These are phyloP conservation scores for Cadophora sp. DNA, from an alignment of 2,329 filamentous ascomycete species.

Conservation along the genomic window DNA sequence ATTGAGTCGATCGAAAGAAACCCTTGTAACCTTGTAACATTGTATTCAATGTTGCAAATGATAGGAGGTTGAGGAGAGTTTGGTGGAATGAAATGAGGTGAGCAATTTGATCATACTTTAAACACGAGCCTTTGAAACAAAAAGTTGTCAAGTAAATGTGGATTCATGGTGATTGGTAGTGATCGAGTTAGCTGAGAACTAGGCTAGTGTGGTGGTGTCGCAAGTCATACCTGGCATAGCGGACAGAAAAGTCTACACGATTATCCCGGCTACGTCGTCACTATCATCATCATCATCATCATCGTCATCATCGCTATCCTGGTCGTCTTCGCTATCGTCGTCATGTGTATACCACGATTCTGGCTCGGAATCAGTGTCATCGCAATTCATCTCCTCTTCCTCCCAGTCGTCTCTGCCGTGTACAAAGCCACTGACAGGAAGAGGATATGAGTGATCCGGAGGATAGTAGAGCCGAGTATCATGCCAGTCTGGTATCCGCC, in stretches of 20 bases:
- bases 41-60: too few species aligned
- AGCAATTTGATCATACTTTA: too few species aligned
- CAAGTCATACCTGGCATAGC: too few species aligned
- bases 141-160: too few species aligned
- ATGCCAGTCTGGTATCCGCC: neutral
- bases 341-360: neutral
- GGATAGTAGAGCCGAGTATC: neutral
- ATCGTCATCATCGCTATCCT: neutral
- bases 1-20: too few species aligned
- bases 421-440: neutral
- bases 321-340: neutral
- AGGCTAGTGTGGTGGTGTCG: too few species aligned
- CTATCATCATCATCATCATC: neutral
- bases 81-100: too few species aligned
- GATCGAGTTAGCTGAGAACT: too few species aligned
- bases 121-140: too few species aligned
- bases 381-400: neutral
- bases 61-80: too few species aligned
- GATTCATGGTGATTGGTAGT: too few species aligned
- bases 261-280: neutral
- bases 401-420: neutral
- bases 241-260: neutral
- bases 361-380: neutral
- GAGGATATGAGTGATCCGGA: neutral
- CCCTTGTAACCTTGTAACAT: too few species aligned